Base-by-base conservation (phyloP, 441 rosid genomes). In the Hura crepitans region DNA sequence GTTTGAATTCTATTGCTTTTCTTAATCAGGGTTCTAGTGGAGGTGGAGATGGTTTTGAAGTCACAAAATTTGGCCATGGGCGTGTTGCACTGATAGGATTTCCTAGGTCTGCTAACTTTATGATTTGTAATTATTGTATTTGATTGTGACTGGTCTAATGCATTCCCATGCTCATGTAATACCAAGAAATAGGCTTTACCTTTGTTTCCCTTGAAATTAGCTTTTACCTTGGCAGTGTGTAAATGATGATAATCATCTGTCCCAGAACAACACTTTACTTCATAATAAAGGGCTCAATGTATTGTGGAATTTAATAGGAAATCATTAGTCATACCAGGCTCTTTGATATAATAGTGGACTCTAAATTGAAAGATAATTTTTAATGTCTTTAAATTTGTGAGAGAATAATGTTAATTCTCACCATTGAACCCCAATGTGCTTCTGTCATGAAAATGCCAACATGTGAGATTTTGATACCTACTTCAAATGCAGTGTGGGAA, bases 21-120 rank as follows among this genome's bases (percentile, higher is more conserved):
- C 27, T 72, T 54, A 62, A 58, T 74, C 87, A 92, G 99, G 99
- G 99, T 72, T 84, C 96, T 72, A 92, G 96, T 80, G 96, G 97
- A 75, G 99, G 80, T 67, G 97, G 99, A 73, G 96, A 92, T 63
- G 99, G 99, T 78, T 92, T 96, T 81, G 99, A 96, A 83, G 99
- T 96, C 79, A 89, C 99, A 75, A 96, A 96, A 81, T 92, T 69
- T 82, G 99, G 97, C 57, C 98, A 96, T 80, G 98, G 99, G 61
- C 98, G 98, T 71, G 99, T 92, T 66, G 99, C 99, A 10, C 86
- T 96, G 0, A 95, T 95, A 65, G 99, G 99, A 68, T 95, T 95
- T 86, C 98, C 98, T 9, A 95, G 99, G 99, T 90, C 20, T 64
- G 74, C 49, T 43, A 62, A 51, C 79, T 68, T 77, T 69, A 33